Conservation (phyloP, 164 flowering plant genomes). For the Vitis rotundifolia region DNA sequence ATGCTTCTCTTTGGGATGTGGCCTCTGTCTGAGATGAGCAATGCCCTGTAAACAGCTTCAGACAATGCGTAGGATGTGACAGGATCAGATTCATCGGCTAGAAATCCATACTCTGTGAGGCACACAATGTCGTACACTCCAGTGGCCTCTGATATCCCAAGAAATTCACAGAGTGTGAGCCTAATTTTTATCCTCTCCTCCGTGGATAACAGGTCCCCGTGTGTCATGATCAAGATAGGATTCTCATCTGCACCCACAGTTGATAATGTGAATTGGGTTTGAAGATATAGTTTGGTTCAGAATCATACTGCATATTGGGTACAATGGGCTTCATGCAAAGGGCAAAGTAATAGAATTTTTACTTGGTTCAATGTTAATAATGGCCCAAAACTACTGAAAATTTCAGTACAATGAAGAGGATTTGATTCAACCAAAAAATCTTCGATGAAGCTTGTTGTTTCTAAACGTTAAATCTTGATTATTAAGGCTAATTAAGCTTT, state of each 20-base stretch:
- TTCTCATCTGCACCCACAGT: conserved; percentile 55
- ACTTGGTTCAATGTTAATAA: too few species aligned
- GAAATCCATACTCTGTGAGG: conserved; percentile 64
- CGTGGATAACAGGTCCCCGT: conserved; percentile 58
- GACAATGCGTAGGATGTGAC: conserved; percentile 59
- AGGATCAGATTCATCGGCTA: conserved; percentile 63
- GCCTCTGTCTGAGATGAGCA: conserved; percentile 52
- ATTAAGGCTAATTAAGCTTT: too few species aligned
- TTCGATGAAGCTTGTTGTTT: too few species aligned
- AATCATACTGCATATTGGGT: too few species aligned
- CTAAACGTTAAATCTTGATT: too few species aligned
- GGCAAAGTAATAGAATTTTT: too few species aligned
- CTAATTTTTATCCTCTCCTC: conserved; percentile 67
- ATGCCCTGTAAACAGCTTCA: conserved; percentile 64
- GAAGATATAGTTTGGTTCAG: too few species aligned
- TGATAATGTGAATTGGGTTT: not conserved
- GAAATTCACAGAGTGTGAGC: conserved; percentile 47
- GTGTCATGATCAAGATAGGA: conserved; percentile 72
- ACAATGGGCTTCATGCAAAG: too few species aligned
- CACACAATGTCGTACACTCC: conserved; percentile 73
- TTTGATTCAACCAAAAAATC: too few species aligned
- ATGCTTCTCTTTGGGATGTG: conserved; percentile 43
- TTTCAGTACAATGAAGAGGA: too few species aligned
- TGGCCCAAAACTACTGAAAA: too few species aligned
- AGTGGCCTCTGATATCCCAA: conserved; percentile 51